These are phyloP conservation scores for Penicillium verrucosum DNA, from an alignment of 2,329 filamentous ascomycete species.

Conservation along the genomic window DNA sequence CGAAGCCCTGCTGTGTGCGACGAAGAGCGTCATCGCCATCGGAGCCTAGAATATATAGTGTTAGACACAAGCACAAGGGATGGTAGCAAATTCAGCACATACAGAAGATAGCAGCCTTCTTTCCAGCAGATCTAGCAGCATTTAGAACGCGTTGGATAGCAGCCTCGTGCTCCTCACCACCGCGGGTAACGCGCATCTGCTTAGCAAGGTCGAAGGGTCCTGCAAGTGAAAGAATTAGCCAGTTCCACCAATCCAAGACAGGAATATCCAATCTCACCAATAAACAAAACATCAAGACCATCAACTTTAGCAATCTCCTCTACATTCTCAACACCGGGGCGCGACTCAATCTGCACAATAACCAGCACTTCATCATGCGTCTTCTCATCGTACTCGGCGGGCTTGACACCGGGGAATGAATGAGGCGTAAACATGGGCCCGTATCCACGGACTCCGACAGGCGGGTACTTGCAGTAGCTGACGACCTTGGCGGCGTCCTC, in stretches of 20 bases:
- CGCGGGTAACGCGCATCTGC: slow-evolving; percentile 36
- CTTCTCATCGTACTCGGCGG: slow-evolving; percentile 33
- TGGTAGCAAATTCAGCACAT: too few species aligned
- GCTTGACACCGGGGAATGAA: slow-evolving; percentile 26
- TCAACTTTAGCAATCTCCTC: slow-evolving; percentile 44
- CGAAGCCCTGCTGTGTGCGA: slow-evolving; percentile 38
- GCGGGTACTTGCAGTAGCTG: slow-evolving; percentile 32
- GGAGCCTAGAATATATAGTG: slow-evolving; percentile 20
- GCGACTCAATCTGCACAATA: slow-evolving; percentile 44
- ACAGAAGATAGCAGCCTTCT: slow-evolving; percentile 45
- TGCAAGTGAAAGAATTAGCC: neutral
- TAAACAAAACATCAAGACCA: slow-evolving; percentile 42
- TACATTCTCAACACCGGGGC: slow-evolving; percentile 41
- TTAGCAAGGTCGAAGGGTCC: slow-evolving; percentile 40
- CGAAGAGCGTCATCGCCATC: slow-evolving; percentile 35
- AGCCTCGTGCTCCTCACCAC: slow-evolving; percentile 40
- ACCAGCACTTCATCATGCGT: slow-evolving; percentile 34
- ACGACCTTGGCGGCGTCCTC: slow-evolving; percentile 31
- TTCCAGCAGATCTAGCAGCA: slow-evolving; percentile 36
- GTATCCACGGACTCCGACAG: slow-evolving; percentile 32
- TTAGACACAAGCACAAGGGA: neutral
- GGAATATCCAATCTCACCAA: slow-evolving; percentile 25
- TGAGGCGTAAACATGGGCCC: slow-evolving; percentile 38
- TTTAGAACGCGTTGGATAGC: slow-evolving; percentile 37
- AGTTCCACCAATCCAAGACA: neutral